Evolutionary conservation across 805 yeast species (phyloP).

Genomic region (Hanseniaspora meyeri): DNA sequence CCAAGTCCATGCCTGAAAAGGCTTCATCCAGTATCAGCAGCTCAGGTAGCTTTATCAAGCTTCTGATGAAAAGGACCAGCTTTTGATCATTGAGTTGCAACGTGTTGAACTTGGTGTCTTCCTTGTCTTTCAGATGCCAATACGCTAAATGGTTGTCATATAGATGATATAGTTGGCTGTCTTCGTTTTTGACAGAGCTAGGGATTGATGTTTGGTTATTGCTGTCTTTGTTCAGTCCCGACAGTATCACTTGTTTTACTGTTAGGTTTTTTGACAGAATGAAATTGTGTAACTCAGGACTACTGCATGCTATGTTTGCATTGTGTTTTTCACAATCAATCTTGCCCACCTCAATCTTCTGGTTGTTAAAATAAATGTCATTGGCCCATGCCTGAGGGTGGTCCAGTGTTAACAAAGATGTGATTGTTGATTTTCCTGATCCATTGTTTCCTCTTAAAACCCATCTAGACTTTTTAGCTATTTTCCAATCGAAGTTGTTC

Average conservation of each 20-base stretch:
- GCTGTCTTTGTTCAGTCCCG: constrained; percentile 62
- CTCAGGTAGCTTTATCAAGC: constrained; percentile 65
- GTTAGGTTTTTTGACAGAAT: constrained; percentile 46
- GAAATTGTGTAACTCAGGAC: constrained; percentile 88
- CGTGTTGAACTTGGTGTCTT: constrained; percentile 37
- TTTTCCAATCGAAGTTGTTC: constrained; percentile 50
- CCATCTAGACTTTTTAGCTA: constrained; percentile 68
- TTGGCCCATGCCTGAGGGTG: constrained; percentile 94
- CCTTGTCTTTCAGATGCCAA: constrained; percentile 27
- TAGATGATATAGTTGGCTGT: constrained; percentile 28
- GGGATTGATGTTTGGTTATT: constrained; percentile 34
- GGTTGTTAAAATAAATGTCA: constrained; percentile 50
- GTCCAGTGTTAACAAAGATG: constrained; percentile 78
- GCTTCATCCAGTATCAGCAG: constrained; percentile 84
- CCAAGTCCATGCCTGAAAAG: constrained; percentile 74
- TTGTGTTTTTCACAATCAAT: constrained; percentile 70
- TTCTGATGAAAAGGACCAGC: constrained; percentile 58
- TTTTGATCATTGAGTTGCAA: constrained; percentile 66
- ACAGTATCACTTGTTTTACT: constrained; percentile 46
- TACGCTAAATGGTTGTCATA: constrained; percentile 34
- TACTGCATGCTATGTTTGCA: constrained; percentile 65
- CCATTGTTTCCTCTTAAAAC: constrained; percentile 85
- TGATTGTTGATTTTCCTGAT: constrained; percentile 79
- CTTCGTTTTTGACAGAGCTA: constrained; percentile 30
- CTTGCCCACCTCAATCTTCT: constrained; percentile 57